Evolutionary conservation across 176 grass and related monocot genomes (phyloP).

Genomic region (Bothriochloa decipiens): DNA sequence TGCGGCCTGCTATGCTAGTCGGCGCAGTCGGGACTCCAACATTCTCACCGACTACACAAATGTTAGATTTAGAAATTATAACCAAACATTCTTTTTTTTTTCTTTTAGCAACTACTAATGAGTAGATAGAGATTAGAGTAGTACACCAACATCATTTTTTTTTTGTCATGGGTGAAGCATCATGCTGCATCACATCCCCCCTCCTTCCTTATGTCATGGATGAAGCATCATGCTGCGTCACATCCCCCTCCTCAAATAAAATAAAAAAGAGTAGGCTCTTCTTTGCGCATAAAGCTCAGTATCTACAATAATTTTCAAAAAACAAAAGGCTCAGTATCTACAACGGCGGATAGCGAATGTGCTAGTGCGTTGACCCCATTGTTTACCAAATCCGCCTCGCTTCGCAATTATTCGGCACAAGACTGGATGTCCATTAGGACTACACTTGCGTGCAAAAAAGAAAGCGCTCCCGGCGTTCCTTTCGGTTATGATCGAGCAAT

Average conservation of each 20-base stretch:
- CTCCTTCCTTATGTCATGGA: background rate
- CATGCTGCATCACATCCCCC: too few species aligned
- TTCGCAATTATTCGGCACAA: slow-evolving; percentile 24
- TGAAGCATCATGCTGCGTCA: background rate
- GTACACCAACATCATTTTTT: too few species aligned
- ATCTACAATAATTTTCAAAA: background rate
- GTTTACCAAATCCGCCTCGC: background rate
- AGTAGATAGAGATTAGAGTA: too few species aligned
- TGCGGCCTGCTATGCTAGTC: too few species aligned
- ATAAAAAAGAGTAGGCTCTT: background rate
- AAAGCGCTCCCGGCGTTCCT: background rate
- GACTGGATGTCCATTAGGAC: slow-evolving; percentile 47
- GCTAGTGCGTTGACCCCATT: slow-evolving; percentile 7
- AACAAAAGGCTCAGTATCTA: background rate
- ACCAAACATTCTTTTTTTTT: too few species aligned
- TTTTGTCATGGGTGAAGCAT: too few species aligned
- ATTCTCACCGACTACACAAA: too few species aligned
- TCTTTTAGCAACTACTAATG: too few species aligned
- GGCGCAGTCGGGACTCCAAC: too few species aligned
- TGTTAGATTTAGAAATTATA: too few species aligned
- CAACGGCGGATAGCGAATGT: background rate
- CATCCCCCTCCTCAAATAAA: too few species aligned
- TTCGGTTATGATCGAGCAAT: slow-evolving; percentile 4
- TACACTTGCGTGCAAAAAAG: slow-evolving; percentile 10
- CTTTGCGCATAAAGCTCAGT: too few species aligned